A percentile compares a stretch with the other conserved stretches of the same genome.
These are phyloP conservation scores for Fusarium transvaalense DNA, from an alignment of 2,329 filamentous ascomycete species.

Conservation along the genomic window DNA sequence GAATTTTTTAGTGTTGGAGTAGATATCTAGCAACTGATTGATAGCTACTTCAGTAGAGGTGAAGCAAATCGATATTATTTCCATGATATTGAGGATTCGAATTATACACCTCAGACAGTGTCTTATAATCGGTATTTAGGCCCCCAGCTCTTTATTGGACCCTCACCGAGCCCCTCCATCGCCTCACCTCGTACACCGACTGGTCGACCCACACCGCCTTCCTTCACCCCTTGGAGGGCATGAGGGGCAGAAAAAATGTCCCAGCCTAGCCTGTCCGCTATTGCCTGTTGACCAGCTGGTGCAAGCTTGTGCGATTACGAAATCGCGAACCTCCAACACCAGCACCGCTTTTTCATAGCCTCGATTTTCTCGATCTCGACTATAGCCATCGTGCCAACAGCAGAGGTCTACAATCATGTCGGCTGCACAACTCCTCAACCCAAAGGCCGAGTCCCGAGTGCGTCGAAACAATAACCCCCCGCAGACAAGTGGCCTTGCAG, in stretches of 20 bases:
- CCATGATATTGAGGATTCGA: not conserved
- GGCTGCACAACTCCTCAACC: slow-evolving; percentile 97
- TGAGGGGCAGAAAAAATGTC: slow-evolving; percentile 54
- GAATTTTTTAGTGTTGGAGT: not conserved
- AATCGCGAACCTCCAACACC: slow-evolving; percentile 45
- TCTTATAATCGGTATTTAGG: not conserved
- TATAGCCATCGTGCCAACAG: slow-evolving; percentile 36
- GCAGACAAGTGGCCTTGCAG: slow-evolving; percentile 36
- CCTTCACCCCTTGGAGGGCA: slow-evolving; percentile 45
- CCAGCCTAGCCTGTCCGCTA: slow-evolving; percentile 48
- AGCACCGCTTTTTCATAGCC: slow-evolving; percentile 31
- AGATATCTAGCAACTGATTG: not conserved
- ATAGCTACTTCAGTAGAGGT: not conserved
- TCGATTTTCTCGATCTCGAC: slow-evolving; percentile 42
- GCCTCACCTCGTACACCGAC: slow-evolving; percentile 44
- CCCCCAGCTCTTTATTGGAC: slow-evolving; percentile 22
- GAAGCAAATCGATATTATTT: not conserved
- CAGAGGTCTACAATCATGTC: slow-evolving; percentile 73
- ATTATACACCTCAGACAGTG: not conserved
- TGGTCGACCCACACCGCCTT: slow-evolving; percentile 45
- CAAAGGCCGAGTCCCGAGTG: slow-evolving; percentile 97
- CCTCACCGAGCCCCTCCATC: slow-evolving; percentile 36
- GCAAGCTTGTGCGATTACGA: slow-evolving; percentile 51
- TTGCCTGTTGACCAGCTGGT: slow-evolving; percentile 48
- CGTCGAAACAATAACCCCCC: slow-evolving; percentile 54